Evolutionary conservation across 2,329 filamentous ascomycete species (phyloP).

Genomic region (Plectosphaerella cucumerina): DNA sequence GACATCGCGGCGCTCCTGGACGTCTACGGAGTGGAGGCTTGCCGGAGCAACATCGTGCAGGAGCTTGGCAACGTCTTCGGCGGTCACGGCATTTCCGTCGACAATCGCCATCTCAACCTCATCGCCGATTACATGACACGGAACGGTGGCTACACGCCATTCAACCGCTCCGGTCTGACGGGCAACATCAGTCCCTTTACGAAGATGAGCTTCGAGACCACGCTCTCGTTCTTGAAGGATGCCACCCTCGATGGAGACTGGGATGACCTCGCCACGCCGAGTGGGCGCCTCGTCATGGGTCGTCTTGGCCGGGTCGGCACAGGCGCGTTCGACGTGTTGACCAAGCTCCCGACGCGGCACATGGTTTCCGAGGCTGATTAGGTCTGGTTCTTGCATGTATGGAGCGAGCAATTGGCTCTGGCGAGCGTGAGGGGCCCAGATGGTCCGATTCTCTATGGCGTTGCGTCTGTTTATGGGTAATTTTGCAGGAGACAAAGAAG

Average conservation of each 20-base stretch:
- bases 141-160: slow-evolving; percentile 81
- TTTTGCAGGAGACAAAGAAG: no score
- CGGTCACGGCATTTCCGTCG: slow-evolving; percentile 87
- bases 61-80: slow-evolving; percentile 85
- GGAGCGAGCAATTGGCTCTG: no score
- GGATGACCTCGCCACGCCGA: slow-evolving; percentile 83
- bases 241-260: slow-evolving; percentile 86
- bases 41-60: slow-evolving; percentile 77
- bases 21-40: slow-evolving; percentile 91
- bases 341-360: slow-evolving; percentile 51
- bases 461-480: no score
- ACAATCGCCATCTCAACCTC: slow-evolving; percentile 87
- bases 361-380: slow-evolving; percentile 12
- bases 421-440: no score
- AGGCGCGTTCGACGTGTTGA: slow-evolving; percentile 85
- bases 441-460: no score
- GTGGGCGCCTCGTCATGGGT: slow-evolving; percentile 83
- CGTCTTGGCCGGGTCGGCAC: slow-evolving; percentile 80
- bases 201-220: slow-evolving; percentile 99
- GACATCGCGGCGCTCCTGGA: slow-evolving; percentile 82
- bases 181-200: slow-evolving; percentile 87
- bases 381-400: not conserved
- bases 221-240: slow-evolving; percentile 87
- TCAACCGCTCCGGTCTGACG: slow-evolving; percentile 85
- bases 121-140: slow-evolving; percentile 99